Percentiles rank a stretch among this genome's conserved stretches.
Conservation (phyloP, 352 stramenopile genomes). For the Phytophthora lateralis region DNA sequence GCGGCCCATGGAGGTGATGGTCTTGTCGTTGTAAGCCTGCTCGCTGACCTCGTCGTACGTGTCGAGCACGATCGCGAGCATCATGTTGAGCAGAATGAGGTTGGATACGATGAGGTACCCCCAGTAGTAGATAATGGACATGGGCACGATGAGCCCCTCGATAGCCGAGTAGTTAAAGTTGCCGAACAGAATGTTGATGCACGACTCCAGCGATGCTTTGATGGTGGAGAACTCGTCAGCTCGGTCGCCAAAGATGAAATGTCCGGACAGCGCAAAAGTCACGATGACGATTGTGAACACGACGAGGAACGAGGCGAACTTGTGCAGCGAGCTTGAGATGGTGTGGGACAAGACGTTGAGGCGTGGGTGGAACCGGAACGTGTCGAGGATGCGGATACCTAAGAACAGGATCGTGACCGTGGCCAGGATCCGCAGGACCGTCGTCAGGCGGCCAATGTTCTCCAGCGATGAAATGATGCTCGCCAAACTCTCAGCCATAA, state of each 20-base stretch:
- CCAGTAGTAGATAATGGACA: neutral
- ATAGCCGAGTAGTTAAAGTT: neutral
- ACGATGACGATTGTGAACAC: neutral
- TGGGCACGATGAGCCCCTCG: neutral
- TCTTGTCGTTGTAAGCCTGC: neutral
- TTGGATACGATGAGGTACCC: neutral
- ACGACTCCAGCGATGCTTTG: neutral
- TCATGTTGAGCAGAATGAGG: neutral
- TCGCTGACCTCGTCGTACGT: neutral
- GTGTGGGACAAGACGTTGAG: neutral
- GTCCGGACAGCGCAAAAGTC: neutral
- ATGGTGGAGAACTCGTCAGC: neutral
- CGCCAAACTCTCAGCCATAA: neutral
- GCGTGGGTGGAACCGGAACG: neutral
- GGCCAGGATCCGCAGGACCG: neutral
- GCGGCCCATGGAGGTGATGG: neutral
- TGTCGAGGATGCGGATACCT: neutral
- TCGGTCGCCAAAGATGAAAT: neutral
- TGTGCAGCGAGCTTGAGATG: neutral
- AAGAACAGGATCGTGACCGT: neutral
- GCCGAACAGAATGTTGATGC: neutral
- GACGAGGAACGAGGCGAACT: neutral
- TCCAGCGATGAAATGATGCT: neutral
- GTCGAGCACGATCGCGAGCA: neutral
- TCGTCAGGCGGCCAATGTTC: neutral